Evolutionary conservation across 2,329 filamentous ascomycete genomes (phyloP).

Genomic region (Sphaceloma murrayae): DNA sequence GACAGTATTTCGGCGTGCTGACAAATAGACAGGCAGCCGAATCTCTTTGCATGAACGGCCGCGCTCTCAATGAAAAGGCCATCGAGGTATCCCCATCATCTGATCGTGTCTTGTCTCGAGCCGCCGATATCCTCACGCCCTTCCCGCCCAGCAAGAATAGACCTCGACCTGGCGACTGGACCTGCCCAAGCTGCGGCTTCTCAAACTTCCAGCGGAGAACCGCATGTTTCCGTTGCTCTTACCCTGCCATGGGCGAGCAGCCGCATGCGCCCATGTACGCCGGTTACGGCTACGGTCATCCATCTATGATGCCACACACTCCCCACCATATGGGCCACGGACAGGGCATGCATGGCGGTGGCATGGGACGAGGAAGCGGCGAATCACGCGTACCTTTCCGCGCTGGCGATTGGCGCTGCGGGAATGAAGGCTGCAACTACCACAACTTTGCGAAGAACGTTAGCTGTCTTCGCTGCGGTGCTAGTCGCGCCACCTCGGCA

Average conservation of each 20-base stretch:
- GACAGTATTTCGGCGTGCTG: constrained; percentile 4
- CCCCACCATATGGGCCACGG: constrained; percentile 29
- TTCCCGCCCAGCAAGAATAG: constrained; percentile 99
- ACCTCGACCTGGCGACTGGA: constrained; percentile 95
- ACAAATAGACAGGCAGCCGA: constrained; percentile 64
- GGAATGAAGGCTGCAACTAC: constrained; percentile 92
- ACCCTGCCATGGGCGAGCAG: constrained; percentile 80
- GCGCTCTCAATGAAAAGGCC: constrained; percentile 94
- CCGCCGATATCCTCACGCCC: constrained; percentile 88
- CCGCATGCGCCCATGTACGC: constrained; percentile 58
- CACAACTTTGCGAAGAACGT: constrained; percentile 99
- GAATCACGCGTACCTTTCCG: constrained; percentile 83
- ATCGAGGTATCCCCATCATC: constrained; percentile 97
- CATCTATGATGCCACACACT: constrained; percentile 63
- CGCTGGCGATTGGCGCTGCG: constrained; percentile 98
- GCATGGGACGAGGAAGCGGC: constrained; percentile 53
- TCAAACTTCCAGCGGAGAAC: constrained; percentile 98
- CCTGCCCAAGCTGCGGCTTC: constrained; percentile 95
- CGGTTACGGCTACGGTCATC: constrained; percentile 53
- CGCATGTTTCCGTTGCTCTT: constrained; percentile 97
- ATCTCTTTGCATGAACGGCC: constrained; percentile 97
- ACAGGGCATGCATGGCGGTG: constrained; percentile 53
- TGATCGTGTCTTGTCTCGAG: constrained; percentile 90
- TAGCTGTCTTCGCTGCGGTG: constrained; percentile 90
- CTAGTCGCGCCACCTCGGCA: constrained; percentile 83